Conservation (phyloP, 1,284 basidiomycete genomes). For the Ganoderma lucidum region DNA sequence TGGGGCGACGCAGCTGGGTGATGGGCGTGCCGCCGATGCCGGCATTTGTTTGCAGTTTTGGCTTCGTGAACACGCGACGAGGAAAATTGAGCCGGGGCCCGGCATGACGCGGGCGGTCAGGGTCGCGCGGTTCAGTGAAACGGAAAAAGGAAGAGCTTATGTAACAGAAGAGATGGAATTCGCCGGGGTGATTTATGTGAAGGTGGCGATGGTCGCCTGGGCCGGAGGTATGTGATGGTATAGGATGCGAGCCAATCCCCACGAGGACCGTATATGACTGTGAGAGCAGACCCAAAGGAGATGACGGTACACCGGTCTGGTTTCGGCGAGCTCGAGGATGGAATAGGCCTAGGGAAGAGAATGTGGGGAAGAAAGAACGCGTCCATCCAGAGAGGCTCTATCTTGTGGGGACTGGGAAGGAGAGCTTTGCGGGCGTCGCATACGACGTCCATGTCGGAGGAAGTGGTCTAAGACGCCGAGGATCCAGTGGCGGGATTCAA, state of each 20-base stretch:
- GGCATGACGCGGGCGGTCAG: constrained; percentile 4
- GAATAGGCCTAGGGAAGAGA: not conserved
- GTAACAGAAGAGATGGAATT: not conserved
- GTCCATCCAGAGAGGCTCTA: not conserved
- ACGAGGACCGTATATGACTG: not conserved
- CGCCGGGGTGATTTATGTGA: not conserved
- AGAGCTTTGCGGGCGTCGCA: not conserved
- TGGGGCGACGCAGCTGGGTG: not conserved
- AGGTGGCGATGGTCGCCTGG: not conserved
- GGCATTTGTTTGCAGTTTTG: not conserved
- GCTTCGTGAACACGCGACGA: not conserved
- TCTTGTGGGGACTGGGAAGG: not conserved
- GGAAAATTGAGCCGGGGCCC: constrained; percentile 2
- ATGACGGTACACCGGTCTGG: not conserved
- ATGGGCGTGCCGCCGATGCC: not conserved
- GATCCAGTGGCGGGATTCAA: not conserved
- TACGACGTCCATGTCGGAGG: not conserved
- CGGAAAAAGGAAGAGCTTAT: not conserved
- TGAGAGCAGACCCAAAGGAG: not conserved
- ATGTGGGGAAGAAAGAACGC: not conserved
- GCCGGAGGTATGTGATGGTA: constrained; percentile 2
- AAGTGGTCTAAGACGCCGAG: not conserved
- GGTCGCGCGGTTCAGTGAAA: not conserved
- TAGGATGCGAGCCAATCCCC: not conserved
- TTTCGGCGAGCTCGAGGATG: not conserved